Evolutionary conservation across 2,329 filamentous ascomycete genomes (phyloP).

Genomic region (Penicillium polonicum): DNA sequence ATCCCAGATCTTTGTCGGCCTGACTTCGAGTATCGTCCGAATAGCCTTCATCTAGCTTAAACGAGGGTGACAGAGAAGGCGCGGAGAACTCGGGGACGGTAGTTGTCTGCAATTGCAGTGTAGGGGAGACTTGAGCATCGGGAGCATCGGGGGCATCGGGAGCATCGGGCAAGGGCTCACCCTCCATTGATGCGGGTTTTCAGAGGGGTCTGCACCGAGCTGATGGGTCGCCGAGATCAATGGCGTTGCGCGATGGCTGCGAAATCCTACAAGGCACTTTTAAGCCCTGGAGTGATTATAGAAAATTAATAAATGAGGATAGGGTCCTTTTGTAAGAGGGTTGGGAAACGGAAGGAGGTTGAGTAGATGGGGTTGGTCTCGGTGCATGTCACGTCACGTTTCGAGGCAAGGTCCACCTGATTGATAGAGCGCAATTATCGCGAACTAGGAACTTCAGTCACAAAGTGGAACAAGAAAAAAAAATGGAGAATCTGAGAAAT

Average conservation of each 20-base stretch:
- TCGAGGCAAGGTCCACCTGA: constrained; percentile 17
- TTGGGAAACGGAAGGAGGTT: constrained; percentile 3
- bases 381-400: constrained; percentile 26
- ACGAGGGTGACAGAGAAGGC: constrained; percentile 40
- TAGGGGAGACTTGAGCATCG: constrained; percentile 24
- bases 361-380: constrained; percentile 7
- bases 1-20: constrained; percentile 39
- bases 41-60: constrained; percentile 79
- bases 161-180: constrained; percentile 24
- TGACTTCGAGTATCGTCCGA: constrained; percentile 67
- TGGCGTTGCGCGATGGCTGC: constrained; percentile 2
- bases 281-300: not conserved
- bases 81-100: constrained; percentile 31
- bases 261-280: not conserved
- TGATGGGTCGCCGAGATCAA: constrained; percentile 2
- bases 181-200: constrained; percentile 31
- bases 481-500: too few species aligned
- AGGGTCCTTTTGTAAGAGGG: not conserved
- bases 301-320: not conserved
- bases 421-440: constrained; percentile 15
- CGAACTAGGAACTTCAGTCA: not conserved
- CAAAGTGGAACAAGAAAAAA: not conserved
- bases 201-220: constrained; percentile 3
- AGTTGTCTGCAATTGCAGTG: constrained; percentile 26
- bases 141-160: constrained; percentile 15